Conservation (phyloP, 1,139 yeast species). For the Fermentozyma sake region DNA sequence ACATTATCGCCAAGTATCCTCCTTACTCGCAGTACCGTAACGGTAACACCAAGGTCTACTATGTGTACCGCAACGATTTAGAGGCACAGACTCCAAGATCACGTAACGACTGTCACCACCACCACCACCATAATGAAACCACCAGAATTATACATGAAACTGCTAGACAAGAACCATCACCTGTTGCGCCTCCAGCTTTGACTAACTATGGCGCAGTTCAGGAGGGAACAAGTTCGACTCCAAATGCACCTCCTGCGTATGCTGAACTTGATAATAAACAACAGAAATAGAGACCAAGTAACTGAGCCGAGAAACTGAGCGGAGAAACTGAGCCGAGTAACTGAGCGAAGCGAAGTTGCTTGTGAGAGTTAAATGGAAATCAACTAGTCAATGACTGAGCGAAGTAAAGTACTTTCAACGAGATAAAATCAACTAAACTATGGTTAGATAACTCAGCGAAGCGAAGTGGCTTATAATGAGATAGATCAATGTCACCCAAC, state of each 20-base stretch:
- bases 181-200: slow-evolving; percentile 10
- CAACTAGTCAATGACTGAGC: too few species aligned
- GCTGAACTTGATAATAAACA: slow-evolving; percentile 22
- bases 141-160: slow-evolving; percentile 9
- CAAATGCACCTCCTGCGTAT: slow-evolving; percentile 33
- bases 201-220: slow-evolving; percentile 23
- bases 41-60: slow-evolving; percentile 27
- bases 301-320: too few species aligned
- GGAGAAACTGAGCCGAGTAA: too few species aligned
- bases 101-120: slow-evolving; percentile 20
- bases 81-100: slow-evolving; percentile 23
- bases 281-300: slow-evolving; percentile 3
- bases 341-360: too few species aligned
- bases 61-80: slow-evolving; percentile 29
- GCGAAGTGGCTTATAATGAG: too few species aligned
- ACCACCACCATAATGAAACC: slow-evolving; percentile 11
- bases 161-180: too few species aligned
- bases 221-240: slow-evolving; percentile 10
- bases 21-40: slow-evolving; percentile 7
- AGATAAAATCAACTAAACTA: too few species aligned
- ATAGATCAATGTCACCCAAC: too few species aligned
- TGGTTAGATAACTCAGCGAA: too few species aligned
- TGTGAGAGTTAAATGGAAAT: too few species aligned
- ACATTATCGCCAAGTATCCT: slow-evolving; percentile 51
- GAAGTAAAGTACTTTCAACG: too few species aligned